A percentile compares a stretch with the other conserved stretches of the same genome.
phyloP scores from a whole-genome alignment of 208 protist species.

The Leishmania braziliensis region DNA sequence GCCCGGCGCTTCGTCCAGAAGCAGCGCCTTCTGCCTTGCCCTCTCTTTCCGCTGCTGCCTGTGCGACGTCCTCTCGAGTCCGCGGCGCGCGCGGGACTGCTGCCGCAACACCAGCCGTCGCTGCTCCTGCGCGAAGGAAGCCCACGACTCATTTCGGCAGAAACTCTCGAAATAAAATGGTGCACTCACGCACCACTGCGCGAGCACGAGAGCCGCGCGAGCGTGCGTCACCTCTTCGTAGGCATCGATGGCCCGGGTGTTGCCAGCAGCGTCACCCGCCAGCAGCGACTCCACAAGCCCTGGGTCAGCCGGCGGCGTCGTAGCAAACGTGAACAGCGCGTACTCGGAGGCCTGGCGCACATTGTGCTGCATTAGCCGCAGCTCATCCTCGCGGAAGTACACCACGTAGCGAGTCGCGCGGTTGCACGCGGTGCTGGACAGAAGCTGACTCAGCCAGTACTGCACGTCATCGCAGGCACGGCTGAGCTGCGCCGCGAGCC shows the following conservation, averaged over 20 bases:
- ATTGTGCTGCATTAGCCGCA: slow-evolving; percentile 81
- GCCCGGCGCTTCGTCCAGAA: background rate
- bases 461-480: slow-evolving; percentile 23
- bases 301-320: slow-evolving; percentile 68
- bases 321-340: slow-evolving; percentile 75
- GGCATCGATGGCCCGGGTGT: background rate
- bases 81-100: slow-evolving; percentile 48
- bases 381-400: slow-evolving; percentile 86
- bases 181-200: slow-evolving; percentile 69
- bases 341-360: slow-evolving; percentile 64
- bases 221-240: slow-evolving; percentile 15
- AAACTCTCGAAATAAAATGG: slow-evolving; percentile 84
- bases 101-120: slow-evolving; percentile 63
- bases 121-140: slow-evolving; percentile 82
- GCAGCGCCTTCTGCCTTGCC: background rate
- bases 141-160: slow-evolving; percentile 74
- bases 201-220: slow-evolving; percentile 30
- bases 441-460: slow-evolving; percentile 34
- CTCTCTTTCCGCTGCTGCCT: slow-evolving; percentile 12
- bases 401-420: slow-evolving; percentile 80
- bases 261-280: background rate
- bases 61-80: slow-evolving; percentile 16
- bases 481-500: slow-evolving; percentile 3
- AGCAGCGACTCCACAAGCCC: slow-evolving; percentile 34
- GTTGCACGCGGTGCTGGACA: slow-evolving; percentile 64